Percentiles rank a stretch among this genome's conserved stretches.
Conservation (phyloP, 495 filamentous ascomycete genomes). For the Xylaria palmicola region DNA sequence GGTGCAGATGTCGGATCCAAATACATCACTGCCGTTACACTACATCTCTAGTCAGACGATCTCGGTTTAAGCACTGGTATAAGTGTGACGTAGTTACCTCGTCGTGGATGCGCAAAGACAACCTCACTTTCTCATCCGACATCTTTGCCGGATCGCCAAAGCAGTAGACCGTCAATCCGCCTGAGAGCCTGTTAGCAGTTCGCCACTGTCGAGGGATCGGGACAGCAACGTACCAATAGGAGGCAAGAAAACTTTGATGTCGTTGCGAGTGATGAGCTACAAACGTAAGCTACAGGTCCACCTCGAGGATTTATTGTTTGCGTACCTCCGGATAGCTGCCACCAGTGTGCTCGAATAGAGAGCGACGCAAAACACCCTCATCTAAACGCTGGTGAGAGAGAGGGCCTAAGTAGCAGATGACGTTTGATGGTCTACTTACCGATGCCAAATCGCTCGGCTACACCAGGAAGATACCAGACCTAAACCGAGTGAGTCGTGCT, state of each 20-base stretch:
- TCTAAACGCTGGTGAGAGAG: slow-evolving; percentile 45
- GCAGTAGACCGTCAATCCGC: slow-evolving; percentile 93
- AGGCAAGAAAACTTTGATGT: slow-evolving; percentile 94
- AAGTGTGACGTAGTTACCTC: slow-evolving; percentile 51
- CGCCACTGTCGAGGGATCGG: neutral
- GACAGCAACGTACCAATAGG: slow-evolving; percentile 63
- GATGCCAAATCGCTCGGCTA: slow-evolving; percentile 93
- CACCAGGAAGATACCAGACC: slow-evolving; percentile 93
- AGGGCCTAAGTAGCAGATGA: neutral
- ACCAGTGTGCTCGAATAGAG: slow-evolving; percentile 92
- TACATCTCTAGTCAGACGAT: slow-evolving; percentile 34
- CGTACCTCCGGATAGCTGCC: slow-evolving; percentile 79
- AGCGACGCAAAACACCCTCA: slow-evolving; percentile 80
- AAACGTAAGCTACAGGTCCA: slow-evolving; percentile 23
- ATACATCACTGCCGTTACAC: slow-evolving; percentile 97
- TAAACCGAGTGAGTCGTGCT: slow-evolving; percentile 15
- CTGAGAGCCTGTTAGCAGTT: slow-evolving; percentile 44
- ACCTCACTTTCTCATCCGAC: slow-evolving; percentile 77
- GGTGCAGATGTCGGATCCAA: slow-evolving; percentile 97
- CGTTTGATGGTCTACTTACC: slow-evolving; percentile 44
- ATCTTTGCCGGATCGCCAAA: slow-evolving; percentile 94
- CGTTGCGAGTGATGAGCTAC: slow-evolving; percentile 81
- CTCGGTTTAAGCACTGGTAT: slow-evolving; percentile 1
- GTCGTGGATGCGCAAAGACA: slow-evolving; percentile 92
- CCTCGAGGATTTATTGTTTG: slow-evolving; percentile 1